Conservation (phyloP, 768 basidiomycete genomes). For the Xerocomellus dryophilus region DNA sequence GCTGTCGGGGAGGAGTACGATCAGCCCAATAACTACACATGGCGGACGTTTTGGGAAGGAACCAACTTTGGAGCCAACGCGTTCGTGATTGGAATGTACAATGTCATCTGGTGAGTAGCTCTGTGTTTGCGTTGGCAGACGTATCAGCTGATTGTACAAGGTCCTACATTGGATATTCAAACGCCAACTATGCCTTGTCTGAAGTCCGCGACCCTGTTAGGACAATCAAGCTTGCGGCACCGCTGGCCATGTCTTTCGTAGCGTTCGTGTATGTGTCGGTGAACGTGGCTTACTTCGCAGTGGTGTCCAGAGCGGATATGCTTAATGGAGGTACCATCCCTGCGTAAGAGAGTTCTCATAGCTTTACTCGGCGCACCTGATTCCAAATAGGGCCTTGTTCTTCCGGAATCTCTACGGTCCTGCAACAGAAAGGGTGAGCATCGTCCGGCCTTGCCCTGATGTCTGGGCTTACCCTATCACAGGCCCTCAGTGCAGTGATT, state of each 20-base stretch:
- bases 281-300: slow-evolving; percentile 73
- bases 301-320: slow-evolving; percentile 68
- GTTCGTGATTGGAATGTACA: slow-evolving; percentile 62
- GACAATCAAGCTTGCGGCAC: slow-evolving; percentile 69
- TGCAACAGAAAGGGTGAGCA: slow-evolving; percentile 51
- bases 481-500: slow-evolving; percentile 62
- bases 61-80: slow-evolving; percentile 53
- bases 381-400: slow-evolving; percentile 53
- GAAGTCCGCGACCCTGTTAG: slow-evolving; percentile 67
- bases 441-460: not conserved
- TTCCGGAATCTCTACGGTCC: slow-evolving; percentile 72
- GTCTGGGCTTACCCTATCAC: not conserved
- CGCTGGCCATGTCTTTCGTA: slow-evolving; percentile 60
- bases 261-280: slow-evolving; percentile 58
- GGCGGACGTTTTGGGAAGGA: slow-evolving; percentile 64
- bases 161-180: slow-evolving; percentile 72
- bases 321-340: slow-evolving; percentile 60
- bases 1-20: slow-evolving; percentile 49
- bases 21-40: slow-evolving; percentile 54
- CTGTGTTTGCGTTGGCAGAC: not conserved
- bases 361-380: not conserved
- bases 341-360: slow-evolving; percentile 45
- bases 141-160: slow-evolving; percentile 31
- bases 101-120: slow-evolving; percentile 58
- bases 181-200: slow-evolving; percentile 71